phyloP scores from a whole-genome alignment of 352 stramenopile genomes.

The Globisporangium polare region DNA sequence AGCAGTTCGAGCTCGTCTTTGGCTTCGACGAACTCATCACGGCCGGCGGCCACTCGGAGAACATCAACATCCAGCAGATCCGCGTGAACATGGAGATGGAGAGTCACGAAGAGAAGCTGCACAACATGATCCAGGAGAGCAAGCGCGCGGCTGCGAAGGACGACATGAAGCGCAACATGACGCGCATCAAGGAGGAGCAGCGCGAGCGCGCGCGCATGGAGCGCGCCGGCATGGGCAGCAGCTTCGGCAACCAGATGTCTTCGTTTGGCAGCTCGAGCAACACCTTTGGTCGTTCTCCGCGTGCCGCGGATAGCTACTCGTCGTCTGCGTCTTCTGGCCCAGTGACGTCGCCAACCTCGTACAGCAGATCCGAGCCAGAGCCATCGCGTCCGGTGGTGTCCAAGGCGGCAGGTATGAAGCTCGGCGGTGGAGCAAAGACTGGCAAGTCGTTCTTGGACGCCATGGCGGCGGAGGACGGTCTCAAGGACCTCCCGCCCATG shows the following conservation, averaged over 20 bases:
- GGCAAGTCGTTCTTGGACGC: conserved; percentile 85
- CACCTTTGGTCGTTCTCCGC: conserved; percentile 64
- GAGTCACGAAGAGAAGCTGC: conserved; percentile 98
- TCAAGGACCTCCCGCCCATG: conserved; percentile 86
- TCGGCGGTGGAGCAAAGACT: conserved; percentile 43
- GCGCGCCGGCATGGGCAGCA: conserved; percentile 59
- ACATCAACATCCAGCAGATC: conserved; percentile 92
- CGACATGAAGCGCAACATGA: conserved; percentile 88
- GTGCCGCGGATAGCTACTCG: conserved; percentile 33
- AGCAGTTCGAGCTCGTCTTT: conserved; percentile 99
- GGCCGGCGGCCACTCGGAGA: conserved; percentile 96
- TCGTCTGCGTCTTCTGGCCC: conserved; percentile 24
- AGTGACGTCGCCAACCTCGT: conserved; percentile 59
- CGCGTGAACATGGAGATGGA: conserved; percentile 99
- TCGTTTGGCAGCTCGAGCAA: conserved; percentile 70
- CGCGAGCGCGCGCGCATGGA: conserved; percentile 77
- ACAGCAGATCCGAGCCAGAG: conserved; percentile 34
- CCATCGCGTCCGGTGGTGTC: conserved; percentile 38
- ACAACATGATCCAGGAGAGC: conserved; percentile 97
- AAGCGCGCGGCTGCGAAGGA: conserved; percentile 90
- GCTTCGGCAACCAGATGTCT: conserved; percentile 50
- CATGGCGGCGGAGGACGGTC: conserved; percentile 80
- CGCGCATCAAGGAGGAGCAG: conserved; percentile 86
- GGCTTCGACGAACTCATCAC: conserved; percentile 99
- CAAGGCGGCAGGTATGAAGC: conserved; percentile 60